Evolutionary conservation across 2,329 filamentous ascomycete genomes (phyloP).

Genomic region (Dryadomyces quercivorus): DNA sequence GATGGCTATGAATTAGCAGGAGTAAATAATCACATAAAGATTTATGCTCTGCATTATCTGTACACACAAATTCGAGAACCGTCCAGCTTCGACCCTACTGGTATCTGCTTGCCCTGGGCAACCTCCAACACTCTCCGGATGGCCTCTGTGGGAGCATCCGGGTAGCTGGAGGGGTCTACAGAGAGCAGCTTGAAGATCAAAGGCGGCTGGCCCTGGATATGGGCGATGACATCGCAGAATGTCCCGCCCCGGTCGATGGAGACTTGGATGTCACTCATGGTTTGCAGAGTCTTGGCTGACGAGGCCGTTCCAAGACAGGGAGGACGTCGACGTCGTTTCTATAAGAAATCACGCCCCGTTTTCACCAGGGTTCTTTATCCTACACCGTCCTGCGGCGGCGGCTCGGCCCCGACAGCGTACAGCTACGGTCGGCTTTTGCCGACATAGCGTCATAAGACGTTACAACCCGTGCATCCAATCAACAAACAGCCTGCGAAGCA

Average conservation of each 20-base stretch:
- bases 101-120: conserved; percentile 63
- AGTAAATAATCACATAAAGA: too few relatives aligned
- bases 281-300: neutral
- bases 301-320: too few relatives aligned
- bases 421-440: too few relatives aligned
- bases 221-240: conserved; percentile 88
- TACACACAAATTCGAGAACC: conserved; percentile 59
- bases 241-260: conserved; percentile 73
- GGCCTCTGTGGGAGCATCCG: conserved; percentile 82
- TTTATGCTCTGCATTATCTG: too few relatives aligned
- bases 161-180: conserved; percentile 76
- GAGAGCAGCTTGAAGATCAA: conserved; percentile 43
- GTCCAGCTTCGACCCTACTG: conserved; percentile 66
- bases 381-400: too few relatives aligned
- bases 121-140: conserved; percentile 74
- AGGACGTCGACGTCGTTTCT: too few relatives aligned
- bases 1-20: too few relatives aligned
- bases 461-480: neutral
- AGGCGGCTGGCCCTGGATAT: conserved; percentile 38
- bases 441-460: neutral
- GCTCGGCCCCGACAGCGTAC: too few relatives aligned
- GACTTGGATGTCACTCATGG: conserved; percentile 27
- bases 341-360: too few relatives aligned
- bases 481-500: neutral
- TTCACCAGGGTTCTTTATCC: too few relatives aligned